Conservation (phyloP, 306 rosid genomes). For the Castanea mollissima region DNA sequence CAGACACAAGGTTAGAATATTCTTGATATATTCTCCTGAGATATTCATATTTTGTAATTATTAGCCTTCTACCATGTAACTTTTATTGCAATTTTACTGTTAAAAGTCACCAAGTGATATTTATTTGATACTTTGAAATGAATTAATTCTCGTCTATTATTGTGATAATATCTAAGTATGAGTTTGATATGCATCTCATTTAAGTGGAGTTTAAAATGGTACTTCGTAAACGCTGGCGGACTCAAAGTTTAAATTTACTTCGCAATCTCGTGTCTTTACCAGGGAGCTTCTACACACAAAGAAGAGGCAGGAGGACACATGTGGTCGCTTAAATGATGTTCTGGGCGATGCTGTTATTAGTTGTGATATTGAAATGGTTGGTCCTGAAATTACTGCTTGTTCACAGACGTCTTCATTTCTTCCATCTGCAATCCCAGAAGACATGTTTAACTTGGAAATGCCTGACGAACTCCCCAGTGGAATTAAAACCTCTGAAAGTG, state of each 20-base stretch:
- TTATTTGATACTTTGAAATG: neutral
- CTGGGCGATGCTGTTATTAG: constrained; percentile 55
- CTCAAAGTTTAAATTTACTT: constrained; percentile 1
- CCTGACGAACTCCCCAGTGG: constrained; percentile 40
- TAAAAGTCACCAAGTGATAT: neutral
- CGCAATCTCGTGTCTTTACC: constrained; percentile 25
- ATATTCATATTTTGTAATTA: constrained; percentile 3
- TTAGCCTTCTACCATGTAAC: neutral
- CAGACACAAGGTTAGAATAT: constrained; percentile 68
- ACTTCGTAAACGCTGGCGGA: neutral
- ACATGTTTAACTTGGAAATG: constrained; percentile 41
- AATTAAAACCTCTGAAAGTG: constrained; percentile 44
- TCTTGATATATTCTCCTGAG: constrained; percentile 11
- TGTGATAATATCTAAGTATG: neutral
- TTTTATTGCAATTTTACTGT: neutral
- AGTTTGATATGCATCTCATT: neutral
- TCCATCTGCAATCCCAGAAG: constrained; percentile 65
- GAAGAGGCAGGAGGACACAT: constrained; percentile 69
- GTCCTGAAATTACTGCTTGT: constrained; percentile 56
- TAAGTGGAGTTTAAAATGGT: neutral
- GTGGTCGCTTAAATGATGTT: constrained; percentile 36
- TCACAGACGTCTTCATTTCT: constrained; percentile 67
- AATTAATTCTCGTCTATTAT: neutral
- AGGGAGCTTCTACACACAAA: constrained; percentile 83
- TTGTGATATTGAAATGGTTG: constrained; percentile 71